These are phyloP conservation scores for Albizia julibrissin DNA, from an alignment of 306 rosid species.

Conservation along the genomic window DNA sequence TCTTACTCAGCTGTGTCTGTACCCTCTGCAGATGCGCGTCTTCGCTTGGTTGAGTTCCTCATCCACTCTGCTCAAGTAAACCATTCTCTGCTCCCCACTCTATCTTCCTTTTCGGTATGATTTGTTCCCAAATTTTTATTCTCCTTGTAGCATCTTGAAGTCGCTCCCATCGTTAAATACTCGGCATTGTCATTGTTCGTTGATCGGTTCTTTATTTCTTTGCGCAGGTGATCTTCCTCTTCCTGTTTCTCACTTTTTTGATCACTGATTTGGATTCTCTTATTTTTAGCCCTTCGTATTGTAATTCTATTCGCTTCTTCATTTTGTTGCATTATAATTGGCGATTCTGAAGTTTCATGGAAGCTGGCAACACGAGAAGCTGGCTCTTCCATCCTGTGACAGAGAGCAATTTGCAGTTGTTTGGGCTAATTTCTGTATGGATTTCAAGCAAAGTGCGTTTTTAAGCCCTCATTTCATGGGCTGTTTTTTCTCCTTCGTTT, in stretches of 20 bases:
- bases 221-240: constrained; percentile 44
- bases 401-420: constrained; percentile 72
- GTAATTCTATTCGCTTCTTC: background rate
- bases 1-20: constrained; percentile 27
- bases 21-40: constrained; percentile 39
- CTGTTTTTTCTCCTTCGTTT: background rate
- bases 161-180: constrained; percentile 66
- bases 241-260: background rate
- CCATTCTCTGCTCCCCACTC: background rate
- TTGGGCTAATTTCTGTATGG: constrained; percentile 83
- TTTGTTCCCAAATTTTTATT: background rate
- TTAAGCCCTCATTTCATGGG: background rate
- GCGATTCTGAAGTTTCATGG: constrained; percentile 31
- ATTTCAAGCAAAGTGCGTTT: constrained; percentile 77
- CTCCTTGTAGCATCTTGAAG: constrained; percentile 47
- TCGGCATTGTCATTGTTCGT: constrained; percentile 70
- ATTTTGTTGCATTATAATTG: background rate
- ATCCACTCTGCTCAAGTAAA: constrained; percentile 63
- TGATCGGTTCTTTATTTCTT: constrained; percentile 60
- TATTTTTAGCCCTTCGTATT: background rate
- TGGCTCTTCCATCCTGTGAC: constrained; percentile 77
- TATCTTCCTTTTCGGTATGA: background rate
- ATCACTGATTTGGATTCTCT: background rate
- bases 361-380: constrained; percentile 27
- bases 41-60: constrained; percentile 52